phyloP scores from a whole-genome alignment of 495 filamentous ascomycete genomes.

The Penicillium taxi region DNA sequence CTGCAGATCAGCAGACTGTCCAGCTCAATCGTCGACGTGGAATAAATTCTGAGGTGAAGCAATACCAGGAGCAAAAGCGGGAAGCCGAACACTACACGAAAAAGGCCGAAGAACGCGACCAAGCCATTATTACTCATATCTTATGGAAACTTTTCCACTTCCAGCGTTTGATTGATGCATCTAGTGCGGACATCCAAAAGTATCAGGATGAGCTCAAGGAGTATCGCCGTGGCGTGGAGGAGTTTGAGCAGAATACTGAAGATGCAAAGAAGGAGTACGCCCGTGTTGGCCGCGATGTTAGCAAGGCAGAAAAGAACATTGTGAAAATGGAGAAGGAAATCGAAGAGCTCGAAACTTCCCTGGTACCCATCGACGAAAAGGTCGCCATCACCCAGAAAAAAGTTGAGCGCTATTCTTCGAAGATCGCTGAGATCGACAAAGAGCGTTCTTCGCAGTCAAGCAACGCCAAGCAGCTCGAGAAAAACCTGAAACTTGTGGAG shows the following conservation, averaged over 20 bases:
- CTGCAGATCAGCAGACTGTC: slow-evolving; percentile 77
- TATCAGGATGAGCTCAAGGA: slow-evolving; percentile 97
- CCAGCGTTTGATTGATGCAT: slow-evolving; percentile 85
- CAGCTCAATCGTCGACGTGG: slow-evolving; percentile 81
- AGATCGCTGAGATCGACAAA: slow-evolving; percentile 62
- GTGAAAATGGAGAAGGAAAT: slow-evolving; percentile 81
- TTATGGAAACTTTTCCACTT: slow-evolving; percentile 97
- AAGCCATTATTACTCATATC: slow-evolving; percentile 88
- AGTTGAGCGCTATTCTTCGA: slow-evolving; percentile 54
- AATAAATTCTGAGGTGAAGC: slow-evolving; percentile 96
- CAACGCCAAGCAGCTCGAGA: slow-evolving; percentile 62
- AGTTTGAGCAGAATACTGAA: slow-evolving; percentile 74
- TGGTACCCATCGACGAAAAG: slow-evolving; percentile 90
- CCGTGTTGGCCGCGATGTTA: slow-evolving; percentile 67
- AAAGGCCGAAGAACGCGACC: slow-evolving; percentile 82
- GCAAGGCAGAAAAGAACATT: slow-evolving; percentile 74
- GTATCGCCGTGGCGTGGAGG: slow-evolving; percentile 76
- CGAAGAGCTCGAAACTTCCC: slow-evolving; percentile 71
- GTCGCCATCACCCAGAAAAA: slow-evolving; percentile 71
- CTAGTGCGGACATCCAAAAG: slow-evolving; percentile 80
- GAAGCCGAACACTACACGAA: slow-evolving; percentile 87
- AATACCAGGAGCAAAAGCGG: slow-evolving; percentile 93
- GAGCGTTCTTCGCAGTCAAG: slow-evolving; percentile 63
- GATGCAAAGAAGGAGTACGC: slow-evolving; percentile 82
- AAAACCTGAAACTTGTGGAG: slow-evolving; percentile 72